These are phyloP conservation scores for Aspergillus ochraceus DNA, from an alignment of 2,329 filamentous ascomycete genomes.

Conservation along the genomic window DNA sequence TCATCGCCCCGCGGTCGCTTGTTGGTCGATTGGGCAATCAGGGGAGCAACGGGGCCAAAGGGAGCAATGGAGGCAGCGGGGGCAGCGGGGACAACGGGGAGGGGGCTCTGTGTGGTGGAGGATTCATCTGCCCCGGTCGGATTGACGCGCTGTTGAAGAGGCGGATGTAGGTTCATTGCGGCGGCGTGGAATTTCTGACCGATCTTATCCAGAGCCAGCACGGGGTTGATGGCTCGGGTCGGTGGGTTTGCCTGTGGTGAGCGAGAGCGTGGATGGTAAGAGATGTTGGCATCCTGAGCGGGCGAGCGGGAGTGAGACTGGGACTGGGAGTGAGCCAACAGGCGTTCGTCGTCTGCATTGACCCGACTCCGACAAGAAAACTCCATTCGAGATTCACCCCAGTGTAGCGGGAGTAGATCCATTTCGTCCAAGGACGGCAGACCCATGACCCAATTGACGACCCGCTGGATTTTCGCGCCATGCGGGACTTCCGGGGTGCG, in stretches of 20 bases:
- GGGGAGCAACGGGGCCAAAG: neutral
- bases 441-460: constrained; percentile 11
- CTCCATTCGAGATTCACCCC: neutral
- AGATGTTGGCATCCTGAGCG: neutral
- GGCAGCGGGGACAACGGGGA: neutral
- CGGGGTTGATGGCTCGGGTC: neutral
- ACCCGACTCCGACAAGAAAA: neutral
- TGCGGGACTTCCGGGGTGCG: constrained; percentile 3
- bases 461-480: constrained; percentile 9
- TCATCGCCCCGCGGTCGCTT: constrained; percentile 17
- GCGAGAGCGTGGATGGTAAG: constrained; percentile 8
- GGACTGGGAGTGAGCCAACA: neutral
- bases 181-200: neutral
- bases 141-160: neutral
- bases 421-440: constrained; percentile 1
- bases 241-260: neutral
- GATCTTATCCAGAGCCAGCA: neutral
- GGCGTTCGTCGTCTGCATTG: neutral
- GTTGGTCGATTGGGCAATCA: neutral
- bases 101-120: neutral
- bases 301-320: constrained; percentile 11
- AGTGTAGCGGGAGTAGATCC: neutral
- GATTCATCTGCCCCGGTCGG: neutral
- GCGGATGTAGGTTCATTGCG: neutral
- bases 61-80: neutral